Evolutionary conservation across 306 rosid species (phyloP), one percentile per base, ranked within the genome.

Genomic region (Cercis canadensis): DNA sequence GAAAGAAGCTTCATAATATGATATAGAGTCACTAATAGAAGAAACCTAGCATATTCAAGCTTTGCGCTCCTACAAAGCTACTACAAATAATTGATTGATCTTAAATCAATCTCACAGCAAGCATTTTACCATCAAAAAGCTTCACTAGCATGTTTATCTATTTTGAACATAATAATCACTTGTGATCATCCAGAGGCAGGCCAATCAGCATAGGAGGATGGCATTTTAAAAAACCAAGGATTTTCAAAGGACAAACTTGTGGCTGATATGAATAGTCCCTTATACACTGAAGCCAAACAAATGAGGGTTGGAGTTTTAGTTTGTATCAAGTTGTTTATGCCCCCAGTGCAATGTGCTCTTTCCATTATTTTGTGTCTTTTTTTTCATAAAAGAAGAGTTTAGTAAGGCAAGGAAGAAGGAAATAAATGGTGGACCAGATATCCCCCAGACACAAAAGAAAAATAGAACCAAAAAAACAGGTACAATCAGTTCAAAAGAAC

Each of bases 1-100:
- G 11, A 43, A 59, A 64, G 65, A 11, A 40, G 57, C 40, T 64
- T 49, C 8, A n/a, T 60, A 41, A 18, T 19, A 15, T 49, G 80
- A 62, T n/a, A 56, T 17, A 11, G 14, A 7, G 33, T 63, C 36
- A 62, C 19, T 37, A 16, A 36, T 39, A 69, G 1, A 65, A 15
- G 37, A 73, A 37, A 24, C 2, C 29, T 24, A 74, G 5, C 44
- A 19, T 6, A 31, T 21, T 16, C 57, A 24, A 49, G 63, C 56
- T 62, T 15, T 8, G 8, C 41, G 55, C 50, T 68, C 39, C n/a
- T 21, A 21, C 41, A 34, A 65, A 52, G 63, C 17, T 55, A 41
- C 62, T 50, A 65, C 52, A 62, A 53, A 41, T 1, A 29, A n/a
- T 8, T 33, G 33, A 64, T 56, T 40, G 21, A 55, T 49, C 55